Conservation (phyloP, 139 green algal species). For the Mesostigma viride region DNA sequence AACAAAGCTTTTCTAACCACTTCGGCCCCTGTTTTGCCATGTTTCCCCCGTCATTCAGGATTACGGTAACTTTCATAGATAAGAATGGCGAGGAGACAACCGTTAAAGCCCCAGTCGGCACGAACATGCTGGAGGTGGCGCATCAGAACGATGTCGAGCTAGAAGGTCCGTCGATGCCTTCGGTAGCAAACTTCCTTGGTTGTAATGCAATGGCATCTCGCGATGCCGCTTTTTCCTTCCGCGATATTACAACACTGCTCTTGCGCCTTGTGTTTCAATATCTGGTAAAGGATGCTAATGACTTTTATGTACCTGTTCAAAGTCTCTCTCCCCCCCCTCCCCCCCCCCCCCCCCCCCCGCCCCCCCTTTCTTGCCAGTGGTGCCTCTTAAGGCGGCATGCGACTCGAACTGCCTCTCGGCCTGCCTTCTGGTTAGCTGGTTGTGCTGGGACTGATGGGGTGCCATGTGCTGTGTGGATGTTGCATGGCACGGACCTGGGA, state of each 20-base stretch:
- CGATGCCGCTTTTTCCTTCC: background rate
- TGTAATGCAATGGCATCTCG: too few species aligned
- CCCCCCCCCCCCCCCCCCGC: too few species aligned
- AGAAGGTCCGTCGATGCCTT: constrained; percentile 70
- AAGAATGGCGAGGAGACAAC: constrained; percentile 68
- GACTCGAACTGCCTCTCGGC: background rate
- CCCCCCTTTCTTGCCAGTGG: too few species aligned
- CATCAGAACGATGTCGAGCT: constrained; percentile 97
- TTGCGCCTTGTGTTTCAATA: background rate
- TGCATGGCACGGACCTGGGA: too few species aligned
- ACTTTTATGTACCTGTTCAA: background rate
- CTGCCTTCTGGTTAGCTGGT: background rate
- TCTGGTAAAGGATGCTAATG: background rate
- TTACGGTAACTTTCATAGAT: constrained; percentile 79
- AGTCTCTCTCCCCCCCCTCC: constrained; percentile 7
- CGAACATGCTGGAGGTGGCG: constrained; percentile 77
- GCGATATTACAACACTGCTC: background rate
- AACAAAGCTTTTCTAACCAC: too few species aligned
- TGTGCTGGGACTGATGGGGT: background rate
- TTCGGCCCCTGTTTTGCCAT: too few species aligned
- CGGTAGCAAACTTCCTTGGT: too few species aligned
- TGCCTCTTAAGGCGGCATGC: too few species aligned
- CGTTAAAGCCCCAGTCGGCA: constrained; percentile 66
- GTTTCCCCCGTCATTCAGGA: too few species aligned
- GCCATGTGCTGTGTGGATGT: too few species aligned